phyloP scores from a whole-genome alignment of 345 rosid species.

The Rhodomyrtus tomentosa region DNA sequence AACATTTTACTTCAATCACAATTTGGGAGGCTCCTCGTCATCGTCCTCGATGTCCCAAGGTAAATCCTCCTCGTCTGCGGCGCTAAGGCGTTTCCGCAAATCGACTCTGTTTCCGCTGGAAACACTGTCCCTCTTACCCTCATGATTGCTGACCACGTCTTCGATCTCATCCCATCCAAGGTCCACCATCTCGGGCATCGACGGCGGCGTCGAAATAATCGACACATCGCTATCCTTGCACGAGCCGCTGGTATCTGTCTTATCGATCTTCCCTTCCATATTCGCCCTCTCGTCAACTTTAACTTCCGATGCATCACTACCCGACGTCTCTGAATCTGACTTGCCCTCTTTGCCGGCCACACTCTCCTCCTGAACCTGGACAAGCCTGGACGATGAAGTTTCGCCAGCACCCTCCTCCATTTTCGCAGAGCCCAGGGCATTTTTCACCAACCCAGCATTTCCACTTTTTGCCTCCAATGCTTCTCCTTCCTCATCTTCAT shows the following conservation, averaged over 20 bases:
- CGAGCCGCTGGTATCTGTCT: conserved; percentile 24
- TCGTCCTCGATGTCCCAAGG: conserved; percentile 88
- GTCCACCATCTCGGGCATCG: conserved; percentile 46
- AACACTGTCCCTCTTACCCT: conserved; percentile 10
- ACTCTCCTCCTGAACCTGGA: not conserved
- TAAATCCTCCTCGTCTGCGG: conserved; percentile 51
- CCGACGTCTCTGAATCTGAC: not conserved
- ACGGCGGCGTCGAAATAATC: conserved; percentile 47
- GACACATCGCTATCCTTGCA: conserved; percentile 60
- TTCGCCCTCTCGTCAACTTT: not conserved
- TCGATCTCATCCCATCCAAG: conserved; percentile 85
- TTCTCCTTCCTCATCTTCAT: conserved; percentile 15
- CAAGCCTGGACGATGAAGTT: not conserved
- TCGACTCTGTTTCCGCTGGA: conserved; percentile 25
- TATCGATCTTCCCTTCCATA: conserved; percentile 8
- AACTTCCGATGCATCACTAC: not conserved
- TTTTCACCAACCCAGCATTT: not conserved
- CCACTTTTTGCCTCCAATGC: not conserved
- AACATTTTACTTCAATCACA: not conserved
- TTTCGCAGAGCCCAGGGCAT: not conserved
- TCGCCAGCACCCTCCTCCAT: not conserved
- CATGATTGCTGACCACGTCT: conserved; percentile 39
- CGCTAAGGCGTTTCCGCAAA: conserved; percentile 34
- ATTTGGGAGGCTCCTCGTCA: conserved; percentile 1
- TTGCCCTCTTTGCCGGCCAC: not conserved